Evolutionary conservation across 768 basidiomycete species (phyloP).

Genomic region (Hygrocybe punicea): DNA sequence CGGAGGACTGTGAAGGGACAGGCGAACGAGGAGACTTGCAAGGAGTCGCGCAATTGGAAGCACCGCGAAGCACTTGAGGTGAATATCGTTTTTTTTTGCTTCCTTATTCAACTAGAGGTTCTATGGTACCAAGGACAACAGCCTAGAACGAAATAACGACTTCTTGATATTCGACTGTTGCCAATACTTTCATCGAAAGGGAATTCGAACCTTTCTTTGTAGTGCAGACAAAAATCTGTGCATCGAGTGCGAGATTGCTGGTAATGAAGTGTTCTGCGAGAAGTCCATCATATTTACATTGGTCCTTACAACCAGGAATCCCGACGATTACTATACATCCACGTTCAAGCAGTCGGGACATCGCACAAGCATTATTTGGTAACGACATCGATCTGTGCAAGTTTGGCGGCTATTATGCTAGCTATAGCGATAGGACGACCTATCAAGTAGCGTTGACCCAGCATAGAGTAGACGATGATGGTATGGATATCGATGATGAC

Average conservation of each 20-base stretch:
- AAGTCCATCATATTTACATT: not conserved
- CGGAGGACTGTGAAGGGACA: conserved; percentile 57
- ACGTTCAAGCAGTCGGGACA: conserved; percentile 50
- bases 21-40: conserved; percentile 60
- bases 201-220: conserved; percentile 54
- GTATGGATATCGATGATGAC: conserved; percentile 65
- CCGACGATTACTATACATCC: conserved; percentile 37
- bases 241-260: conserved; percentile 46
- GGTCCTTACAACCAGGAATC: conserved; percentile 27
- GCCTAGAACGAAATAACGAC: conserved; percentile 55
- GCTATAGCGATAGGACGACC: conserved; percentile 30
- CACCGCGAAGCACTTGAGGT: conserved; percentile 46
- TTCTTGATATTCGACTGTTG: conserved; percentile 74
- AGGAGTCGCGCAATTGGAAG: conserved; percentile 60
- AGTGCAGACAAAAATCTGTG: conserved; percentile 69
- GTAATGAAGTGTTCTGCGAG: conserved; percentile 28
- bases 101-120: not conserved
- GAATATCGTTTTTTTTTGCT: conserved; percentile 12
- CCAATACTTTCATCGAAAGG: conserved; percentile 49
- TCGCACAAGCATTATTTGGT: conserved; percentile 49
- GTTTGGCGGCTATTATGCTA: conserved; percentile 43
- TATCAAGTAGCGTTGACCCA: not conserved
- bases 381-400: conserved; percentile 31
- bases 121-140: conserved; percentile 16
- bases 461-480: conserved; percentile 32